Evolutionary conservation across 345 rosid species (phyloP).

Genomic region (Populus simonii): DNA sequence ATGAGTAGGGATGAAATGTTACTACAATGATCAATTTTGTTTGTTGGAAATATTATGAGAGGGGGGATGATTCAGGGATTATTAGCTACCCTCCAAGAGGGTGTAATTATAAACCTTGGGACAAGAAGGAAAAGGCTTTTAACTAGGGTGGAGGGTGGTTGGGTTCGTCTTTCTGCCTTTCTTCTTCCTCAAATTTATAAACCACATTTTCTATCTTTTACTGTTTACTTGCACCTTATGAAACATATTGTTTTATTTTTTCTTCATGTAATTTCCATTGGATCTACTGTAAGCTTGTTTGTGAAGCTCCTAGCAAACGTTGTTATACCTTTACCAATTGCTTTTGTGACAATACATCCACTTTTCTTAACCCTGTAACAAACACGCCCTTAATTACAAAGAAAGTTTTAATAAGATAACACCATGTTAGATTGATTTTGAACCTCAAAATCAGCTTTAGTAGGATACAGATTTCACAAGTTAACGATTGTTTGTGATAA

Average conservation of each 20-base stretch:
- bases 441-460: background rate
- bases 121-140: background rate
- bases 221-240: background rate
- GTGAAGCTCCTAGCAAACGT: background rate
- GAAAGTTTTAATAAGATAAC: background rate
- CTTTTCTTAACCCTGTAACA: background rate
- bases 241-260: background rate
- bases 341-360: background rate
- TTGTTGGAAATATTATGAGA: background rate
- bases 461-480: background rate
- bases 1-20: background rate
- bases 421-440: background rate
- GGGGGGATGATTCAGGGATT: background rate
- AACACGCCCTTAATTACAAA: background rate
- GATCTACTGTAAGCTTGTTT: background rate
- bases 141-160: background rate
- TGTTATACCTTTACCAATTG: background rate
- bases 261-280: background rate
- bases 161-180: background rate
- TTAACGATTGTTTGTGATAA: background rate
- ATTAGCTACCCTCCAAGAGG: background rate
- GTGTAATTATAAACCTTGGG: background rate
- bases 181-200: background rate
- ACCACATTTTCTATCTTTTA: background rate
- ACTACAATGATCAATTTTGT: background rate